phyloP scores from a whole-genome alignment of 352 stramenopile species.

The Pythium vanterpoolii region DNA sequence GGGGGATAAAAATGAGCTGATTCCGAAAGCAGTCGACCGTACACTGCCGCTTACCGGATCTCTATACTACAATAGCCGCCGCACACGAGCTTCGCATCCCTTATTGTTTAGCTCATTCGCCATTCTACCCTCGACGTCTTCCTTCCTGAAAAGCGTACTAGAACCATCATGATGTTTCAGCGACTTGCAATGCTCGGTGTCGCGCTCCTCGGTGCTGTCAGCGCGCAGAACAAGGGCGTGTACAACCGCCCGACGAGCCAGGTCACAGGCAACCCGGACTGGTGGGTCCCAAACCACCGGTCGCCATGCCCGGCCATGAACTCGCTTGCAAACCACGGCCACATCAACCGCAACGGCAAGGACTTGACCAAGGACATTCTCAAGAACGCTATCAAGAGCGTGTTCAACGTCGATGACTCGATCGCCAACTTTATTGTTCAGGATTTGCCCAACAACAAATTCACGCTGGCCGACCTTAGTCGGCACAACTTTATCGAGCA shows the following conservation, averaged over 20 bases:
- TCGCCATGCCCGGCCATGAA: constrained; percentile 49
- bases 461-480: constrained; percentile 39
- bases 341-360: constrained; percentile 33
- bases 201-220: constrained; percentile 5
- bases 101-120: not conserved
- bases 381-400: constrained; percentile 24
- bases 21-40: not conserved
- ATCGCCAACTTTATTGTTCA: constrained; percentile 32
- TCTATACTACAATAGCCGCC: not conserved
- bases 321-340: constrained; percentile 45
- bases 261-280: constrained; percentile 15
- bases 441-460: constrained; percentile 24
- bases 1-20: not conserved
- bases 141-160: constrained; percentile 1
- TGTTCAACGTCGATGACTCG: constrained; percentile 34
- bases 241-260: constrained; percentile 8
- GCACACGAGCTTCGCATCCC: not conserved
- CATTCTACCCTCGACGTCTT: constrained; percentile 15
- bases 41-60: not conserved
- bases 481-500: constrained; percentile 50
- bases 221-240: constrained; percentile 2
- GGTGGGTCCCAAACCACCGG: constrained; percentile 25
- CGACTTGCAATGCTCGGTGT: constrained; percentile 8
- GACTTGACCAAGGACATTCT: constrained; percentile 27
- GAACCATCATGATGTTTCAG: constrained; percentile 12